Percentiles rank a stretch among this genome's conserved stretches.
These are phyloP conservation scores for Sambucus nigra DNA, from an alignment of 129 eudicot species.

Conservation along the genomic window DNA sequence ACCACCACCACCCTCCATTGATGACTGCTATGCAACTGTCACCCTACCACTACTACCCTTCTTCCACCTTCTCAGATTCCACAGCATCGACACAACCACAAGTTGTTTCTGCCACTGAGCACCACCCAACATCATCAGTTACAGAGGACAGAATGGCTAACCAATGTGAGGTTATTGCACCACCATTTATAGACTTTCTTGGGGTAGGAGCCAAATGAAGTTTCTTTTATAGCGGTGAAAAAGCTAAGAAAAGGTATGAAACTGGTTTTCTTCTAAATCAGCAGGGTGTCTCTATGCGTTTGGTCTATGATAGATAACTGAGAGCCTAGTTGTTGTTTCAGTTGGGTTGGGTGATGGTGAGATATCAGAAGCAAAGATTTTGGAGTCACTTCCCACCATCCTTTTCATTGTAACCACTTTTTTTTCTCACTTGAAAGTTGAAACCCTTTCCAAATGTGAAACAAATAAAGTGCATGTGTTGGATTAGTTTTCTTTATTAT, in stretches of 20 bases:
- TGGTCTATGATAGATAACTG: background rate
- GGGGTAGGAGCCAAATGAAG: constrained; percentile 88
- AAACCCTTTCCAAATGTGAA: constrained; percentile 1
- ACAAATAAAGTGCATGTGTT: background rate
- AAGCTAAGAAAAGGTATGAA: constrained; percentile 1
- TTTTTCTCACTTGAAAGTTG: background rate
- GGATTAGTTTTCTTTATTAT: background rate
- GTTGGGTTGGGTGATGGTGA: constrained; percentile 6
- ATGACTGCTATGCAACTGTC: constrained; percentile 25
- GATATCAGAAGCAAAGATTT: constrained; percentile 7
- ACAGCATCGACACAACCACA: constrained; percentile 32
- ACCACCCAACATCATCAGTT: constrained; percentile 19
- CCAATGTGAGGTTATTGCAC: constrained; percentile 44
- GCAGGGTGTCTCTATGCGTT: background rate
- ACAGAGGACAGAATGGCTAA: constrained; percentile 19
- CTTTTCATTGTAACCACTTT: constrained; percentile 3
- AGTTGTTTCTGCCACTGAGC: constrained; percentile 30
- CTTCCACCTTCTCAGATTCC: constrained; percentile 21
- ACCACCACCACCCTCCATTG: constrained; percentile 24
- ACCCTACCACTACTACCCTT: constrained; percentile 27
- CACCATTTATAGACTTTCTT: constrained; percentile 92
- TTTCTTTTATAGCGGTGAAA: constrained; percentile 6
- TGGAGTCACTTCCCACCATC: constrained; percentile 2
- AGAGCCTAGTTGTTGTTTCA: constrained; percentile 4
- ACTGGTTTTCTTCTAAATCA: background rate